A percentile compares a stretch with the other conserved stretches of the same genome.
Conservation (phyloP, 2,329 filamentous ascomycete species). For the Triangularia verruculosa region DNA sequence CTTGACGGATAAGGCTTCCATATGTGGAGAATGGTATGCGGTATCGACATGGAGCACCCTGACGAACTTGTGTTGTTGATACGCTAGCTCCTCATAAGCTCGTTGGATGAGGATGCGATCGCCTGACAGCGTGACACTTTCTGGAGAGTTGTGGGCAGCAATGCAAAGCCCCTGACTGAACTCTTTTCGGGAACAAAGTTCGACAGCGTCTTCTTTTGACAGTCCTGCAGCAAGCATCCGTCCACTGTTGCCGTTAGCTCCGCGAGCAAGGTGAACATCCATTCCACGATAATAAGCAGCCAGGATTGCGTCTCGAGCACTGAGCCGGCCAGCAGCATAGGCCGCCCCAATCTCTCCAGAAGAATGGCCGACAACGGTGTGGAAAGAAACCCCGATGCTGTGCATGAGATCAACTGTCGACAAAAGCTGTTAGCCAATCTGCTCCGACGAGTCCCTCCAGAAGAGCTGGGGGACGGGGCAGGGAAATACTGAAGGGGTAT, state of each 20-base stretch:
- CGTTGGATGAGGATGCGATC: conserved; percentile 32
- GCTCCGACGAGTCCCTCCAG: not conserved
- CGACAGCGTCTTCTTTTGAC: conserved; percentile 27
- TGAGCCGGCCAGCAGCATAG: conserved; percentile 39
- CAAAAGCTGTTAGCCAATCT: not conserved
- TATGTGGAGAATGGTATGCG: conserved; percentile 50
- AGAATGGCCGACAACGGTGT: conserved; percentile 39
- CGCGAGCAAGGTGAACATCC: conserved; percentile 29
- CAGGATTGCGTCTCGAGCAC: conserved; percentile 37
- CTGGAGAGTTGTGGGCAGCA: conserved; percentile 34
- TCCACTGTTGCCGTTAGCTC: conserved; percentile 25
- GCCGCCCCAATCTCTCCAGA: conserved; percentile 46
- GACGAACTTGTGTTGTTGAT: conserved; percentile 32
- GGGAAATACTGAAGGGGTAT: not conserved
- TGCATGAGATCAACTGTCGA: conserved; percentile 30
- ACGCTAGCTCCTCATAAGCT: conserved; percentile 25
- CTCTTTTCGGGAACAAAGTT: conserved; percentile 24
- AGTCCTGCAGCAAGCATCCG: conserved; percentile 39
- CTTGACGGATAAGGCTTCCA: conserved; percentile 35
- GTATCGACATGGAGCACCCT: conserved; percentile 41
- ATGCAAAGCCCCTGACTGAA: conserved; percentile 32
- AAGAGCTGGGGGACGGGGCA: not conserved
- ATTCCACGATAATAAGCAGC: conserved; percentile 42
- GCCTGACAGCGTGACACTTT: conserved; percentile 38
- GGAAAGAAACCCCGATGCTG: conserved; percentile 29